phyloP scores from a whole-genome alignment of 2,329 filamentous ascomycete genomes.

The Oidium heveae region DNA sequence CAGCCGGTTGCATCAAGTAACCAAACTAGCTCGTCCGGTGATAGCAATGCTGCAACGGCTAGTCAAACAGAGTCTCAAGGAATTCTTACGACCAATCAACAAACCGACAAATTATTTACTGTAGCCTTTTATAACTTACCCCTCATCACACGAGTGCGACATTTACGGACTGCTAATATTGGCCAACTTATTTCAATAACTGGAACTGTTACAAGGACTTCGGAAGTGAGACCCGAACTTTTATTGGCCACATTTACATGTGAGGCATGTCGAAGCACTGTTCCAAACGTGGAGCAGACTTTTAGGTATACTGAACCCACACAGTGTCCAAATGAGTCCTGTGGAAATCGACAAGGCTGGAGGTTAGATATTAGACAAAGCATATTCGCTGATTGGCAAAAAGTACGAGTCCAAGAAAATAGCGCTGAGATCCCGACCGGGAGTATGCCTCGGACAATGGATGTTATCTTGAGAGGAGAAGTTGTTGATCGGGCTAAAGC shows the following conservation, averaged over 20 bases:
- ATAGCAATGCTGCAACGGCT: slow-evolving; percentile 33
- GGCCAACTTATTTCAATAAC: slow-evolving; percentile 88
- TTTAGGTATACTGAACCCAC: slow-evolving; percentile 95
- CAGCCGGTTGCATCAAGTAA: slow-evolving; percentile 57
- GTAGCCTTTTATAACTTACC: slow-evolving; percentile 55
- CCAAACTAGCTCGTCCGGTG: slow-evolving; percentile 36
- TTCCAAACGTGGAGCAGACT: slow-evolving; percentile 85
- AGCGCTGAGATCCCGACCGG: slow-evolving; percentile 94
- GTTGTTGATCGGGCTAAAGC: slow-evolving; percentile 96
- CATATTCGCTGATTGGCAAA: slow-evolving; percentile 98
- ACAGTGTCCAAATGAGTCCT: slow-evolving; percentile 72
- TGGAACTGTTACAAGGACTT: slow-evolving; percentile 87
- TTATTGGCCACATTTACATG: slow-evolving; percentile 83
- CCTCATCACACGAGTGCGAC: slow-evolving; percentile 14
- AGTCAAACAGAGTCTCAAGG: slow-evolving; percentile 37
- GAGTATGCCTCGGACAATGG: slow-evolving; percentile 95
- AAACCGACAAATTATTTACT: slow-evolving; percentile 86
- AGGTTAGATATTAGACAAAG: slow-evolving; percentile 89
- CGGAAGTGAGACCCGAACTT: slow-evolving; percentile 83
- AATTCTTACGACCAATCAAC: slow-evolving; percentile 65
- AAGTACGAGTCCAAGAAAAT: slow-evolving; percentile 94
- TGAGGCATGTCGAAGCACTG: slow-evolving; percentile 59
- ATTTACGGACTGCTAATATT: slow-evolving; percentile 62
- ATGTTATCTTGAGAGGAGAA: slow-evolving; percentile 84
- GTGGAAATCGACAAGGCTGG: slow-evolving; percentile 82